Base-by-base conservation (phyloP, 305 asterid species). In the Solanum hybrid region DNA sequence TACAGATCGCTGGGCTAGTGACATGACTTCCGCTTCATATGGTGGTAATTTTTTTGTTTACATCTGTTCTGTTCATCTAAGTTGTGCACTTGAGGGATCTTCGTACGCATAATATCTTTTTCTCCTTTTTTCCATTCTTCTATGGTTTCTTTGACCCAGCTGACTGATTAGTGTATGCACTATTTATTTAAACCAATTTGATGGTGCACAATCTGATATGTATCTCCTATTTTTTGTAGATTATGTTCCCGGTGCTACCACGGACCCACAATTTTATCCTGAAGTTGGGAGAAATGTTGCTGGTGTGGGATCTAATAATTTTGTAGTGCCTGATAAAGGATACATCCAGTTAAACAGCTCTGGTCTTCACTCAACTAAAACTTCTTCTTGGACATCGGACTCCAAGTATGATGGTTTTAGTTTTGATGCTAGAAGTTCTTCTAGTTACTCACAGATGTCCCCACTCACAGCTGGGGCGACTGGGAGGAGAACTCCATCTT, bases 401-500 rank as follows among this genome's bases (percentile, higher is more conserved):
- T 18, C 89, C 64, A 91, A 89, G 86, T 73, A 90, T 92, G 86
- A 93, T 87, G 94, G 91, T 91, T 92, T 91, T 89, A 91, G 92
- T 91, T 92, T 91, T 90, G 95, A 94, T 86, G 74, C 91, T 69
- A 91, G 51, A 91, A 93, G 90, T 90, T 92, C 95, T 81, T 88
- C 90, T 61, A 91, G 77, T 92, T 87, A 89, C 89, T 91, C 94
- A 79, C 93, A 93, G 79, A 89, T 92, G 90, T 96, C 96, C 64
- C 94, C 93, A 71, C 93, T 93, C 75, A 89, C 93, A 89, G 79
- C 95, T 90, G 96, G 95, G 91, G 91, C 57, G 31, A 87, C 51
- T 74, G 71, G 88, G 46, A 89, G 95, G 95, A 97, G 95, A 93
- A 93, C 98, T 87, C 99, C 99, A 57, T 97, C 99, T 73, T 98